phyloP scores from a whole-genome alignment of 2,329 filamentous ascomycete species.

The Chaetomium olivaceum region DNA sequence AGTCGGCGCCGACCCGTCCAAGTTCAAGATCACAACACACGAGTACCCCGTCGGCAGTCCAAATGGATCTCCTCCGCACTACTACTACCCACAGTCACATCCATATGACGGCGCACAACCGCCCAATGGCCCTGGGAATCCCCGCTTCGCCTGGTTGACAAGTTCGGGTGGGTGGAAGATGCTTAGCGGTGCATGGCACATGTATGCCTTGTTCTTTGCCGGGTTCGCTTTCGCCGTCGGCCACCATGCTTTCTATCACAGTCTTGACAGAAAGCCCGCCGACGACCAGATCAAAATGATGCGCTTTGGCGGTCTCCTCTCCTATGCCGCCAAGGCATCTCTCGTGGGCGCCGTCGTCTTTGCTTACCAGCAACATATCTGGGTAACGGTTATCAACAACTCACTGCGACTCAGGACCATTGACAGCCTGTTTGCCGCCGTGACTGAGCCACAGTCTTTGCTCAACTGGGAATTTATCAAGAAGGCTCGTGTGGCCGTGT shows the following conservation, averaged over 20 bases:
- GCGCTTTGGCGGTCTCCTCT: conserved; percentile 29
- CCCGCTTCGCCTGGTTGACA: neutral
- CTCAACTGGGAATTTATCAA: conserved; percentile 29
- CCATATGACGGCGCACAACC: conserved; percentile 6
- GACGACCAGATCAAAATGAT: conserved; percentile 32
- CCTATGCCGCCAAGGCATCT: conserved; percentile 30
- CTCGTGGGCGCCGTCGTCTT: conserved; percentile 30
- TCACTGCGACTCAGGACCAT: conserved; percentile 28
- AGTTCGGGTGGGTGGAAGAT: conserved; percentile 21
- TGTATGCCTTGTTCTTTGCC: conserved; percentile 27
- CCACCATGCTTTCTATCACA: conserved; percentile 30
- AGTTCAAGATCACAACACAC: neutral
- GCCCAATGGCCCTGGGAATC: neutral
- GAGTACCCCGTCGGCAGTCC: conserved; percentile 5
- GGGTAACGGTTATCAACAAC: conserved; percentile 30
- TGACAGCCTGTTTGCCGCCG: conserved; percentile 30
- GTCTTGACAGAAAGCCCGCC: conserved; percentile 27
- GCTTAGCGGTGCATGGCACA: conserved; percentile 23
- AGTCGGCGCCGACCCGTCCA: neutral
- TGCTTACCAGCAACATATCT: conserved; percentile 32
- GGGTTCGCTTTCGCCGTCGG: conserved; percentile 28
- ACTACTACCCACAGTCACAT: conserved; percentile 7
- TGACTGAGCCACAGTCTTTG: conserved; percentile 27
- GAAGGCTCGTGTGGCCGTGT: conserved; percentile 26
- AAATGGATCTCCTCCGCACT: neutral